Conservation (phyloP, 306 rosid genomes). For the Rosa lucieae region DNA sequence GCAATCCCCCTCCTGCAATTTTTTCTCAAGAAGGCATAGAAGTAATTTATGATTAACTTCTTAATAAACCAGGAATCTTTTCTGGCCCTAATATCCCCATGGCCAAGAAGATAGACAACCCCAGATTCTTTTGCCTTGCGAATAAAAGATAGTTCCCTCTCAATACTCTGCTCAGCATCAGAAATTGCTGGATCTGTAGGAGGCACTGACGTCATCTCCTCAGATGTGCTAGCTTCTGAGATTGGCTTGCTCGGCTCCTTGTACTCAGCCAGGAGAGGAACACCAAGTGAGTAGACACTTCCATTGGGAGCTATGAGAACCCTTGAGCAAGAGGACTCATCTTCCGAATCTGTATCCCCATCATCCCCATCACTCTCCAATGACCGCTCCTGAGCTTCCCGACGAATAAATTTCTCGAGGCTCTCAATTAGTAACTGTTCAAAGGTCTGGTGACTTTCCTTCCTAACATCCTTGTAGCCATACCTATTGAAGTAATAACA, state of each 20-base stretch:
- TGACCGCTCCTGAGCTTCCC: slow-evolving; percentile 89
- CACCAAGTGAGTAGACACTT: slow-evolving; percentile 82
- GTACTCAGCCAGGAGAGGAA: slow-evolving; percentile 75
- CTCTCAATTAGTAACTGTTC: slow-evolving; percentile 97
- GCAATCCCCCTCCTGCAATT: slow-evolving; percentile 93
- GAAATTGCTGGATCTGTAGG: slow-evolving; percentile 42
- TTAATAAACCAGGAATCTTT: slow-evolving; percentile 93
- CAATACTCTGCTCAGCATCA: slow-evolving; percentile 84
- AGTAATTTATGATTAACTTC: slow-evolving; percentile 84
- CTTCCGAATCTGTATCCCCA: slow-evolving; percentile 59
- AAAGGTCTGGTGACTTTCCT: slow-evolving; percentile 89
- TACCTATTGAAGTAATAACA: slow-evolving; percentile 47
- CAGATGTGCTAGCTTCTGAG: slow-evolving; percentile 64
- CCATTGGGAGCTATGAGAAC: slow-evolving; percentile 88
- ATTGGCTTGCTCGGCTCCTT: slow-evolving; percentile 38
- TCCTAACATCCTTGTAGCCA: slow-evolving; percentile 93
- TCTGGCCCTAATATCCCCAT: slow-evolving; percentile 88
- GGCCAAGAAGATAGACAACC: slow-evolving; percentile 93
- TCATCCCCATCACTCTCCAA: slow-evolving; percentile 91
- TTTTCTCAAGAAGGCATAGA: slow-evolving; percentile 86
- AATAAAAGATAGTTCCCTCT: slow-evolving; percentile 84
- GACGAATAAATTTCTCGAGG: slow-evolving; percentile 91
- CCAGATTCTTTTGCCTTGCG: slow-evolving; percentile 94
- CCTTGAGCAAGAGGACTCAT: slow-evolving; percentile 50
- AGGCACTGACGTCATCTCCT: slow-evolving; percentile 39